Evolutionary conservation across 495 filamentous ascomycete species (phyloP), one percentile per base, ranked within the genome.

Genomic region (Aspergillus affinis): DNA sequence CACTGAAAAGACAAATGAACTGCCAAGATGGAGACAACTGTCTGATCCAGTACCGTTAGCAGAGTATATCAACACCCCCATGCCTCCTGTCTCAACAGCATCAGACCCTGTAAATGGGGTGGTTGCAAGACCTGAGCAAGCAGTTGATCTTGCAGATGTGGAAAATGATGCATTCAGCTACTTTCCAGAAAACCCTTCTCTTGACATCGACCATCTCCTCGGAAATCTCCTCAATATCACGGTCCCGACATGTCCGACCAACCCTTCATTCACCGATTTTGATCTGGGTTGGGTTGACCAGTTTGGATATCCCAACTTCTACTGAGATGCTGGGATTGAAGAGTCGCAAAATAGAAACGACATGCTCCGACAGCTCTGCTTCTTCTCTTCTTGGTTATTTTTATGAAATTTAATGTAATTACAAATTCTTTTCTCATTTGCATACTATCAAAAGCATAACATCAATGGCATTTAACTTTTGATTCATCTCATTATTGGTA

Each of bases 171-270:
- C 48, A 8, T 58, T 62, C 6, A 32, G 13, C 30, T 49, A 56
- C 4, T 47, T 50, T 18, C 54, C 50, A 5, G 27, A 21, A 8
- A 45, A 59, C 1, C 12, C 57, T 7, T 48, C 45, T 15, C 26
- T 62, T 18, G 53, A 61, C 27, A 62, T 66, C 29, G 65, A 68
- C 23, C 54, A 54, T 6, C 57, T 66, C 23, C 66, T 70, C 6
- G 53, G 50, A 8, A 65, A 70, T 56, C 66, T 70, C 19, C 30
- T 62, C 23, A 61, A 70, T 52, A 60, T 70, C 36, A 65, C 60
- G 41, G 54, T 68, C 21, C 68, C 68, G 4, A 70, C 46, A 15
- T 50, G 41, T 18, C 46, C 57, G n/a, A 51, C 51, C 21, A 48
- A 68, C 41, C 60, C 60, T 29, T 61, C 54, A 2, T 55, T 65